Base-by-base conservation (phyloP, 2,329 filamentous ascomycete genomes). In the Aspergillus amoenus region DNA sequence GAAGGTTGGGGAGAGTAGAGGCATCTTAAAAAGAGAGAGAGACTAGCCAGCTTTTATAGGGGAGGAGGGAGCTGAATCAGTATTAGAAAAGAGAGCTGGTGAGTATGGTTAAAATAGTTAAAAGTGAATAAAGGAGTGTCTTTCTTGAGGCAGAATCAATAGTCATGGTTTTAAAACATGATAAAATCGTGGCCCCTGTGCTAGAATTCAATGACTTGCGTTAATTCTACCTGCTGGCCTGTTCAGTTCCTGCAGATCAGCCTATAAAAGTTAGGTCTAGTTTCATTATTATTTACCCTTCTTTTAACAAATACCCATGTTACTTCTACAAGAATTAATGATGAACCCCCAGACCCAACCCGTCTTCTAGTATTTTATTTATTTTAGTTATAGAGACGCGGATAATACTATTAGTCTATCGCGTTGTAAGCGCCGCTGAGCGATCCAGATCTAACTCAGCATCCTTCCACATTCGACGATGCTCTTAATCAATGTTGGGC, bases 401-500 rank as follows among this genome's bases (percentile, higher is more conserved):
- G 4, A 42, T 42, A 43, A 5, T 12, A 43, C 17, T 15, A 15
- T 11, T 43, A 24, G 18, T 43, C 9, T 12, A 43, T 27, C 24
- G 24, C 24, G 7, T 27, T 7, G 24, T 24, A 43, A 12, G 41
- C 18, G 12, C 41, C 11, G 41, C 21, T 22, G 22, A 43, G 18
- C 41, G 22, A 43, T 24, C 41, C 41, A 22, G 41, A 15, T 15
- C 32, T 12, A 37, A 37, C 32, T 37, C 32, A 37, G 32, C 41
- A 43, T 21, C 41, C 18, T 21, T 43, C 41, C 12, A 43, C 18
- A 15, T 43, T 21, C 12, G 21, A 43, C 21, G 15, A 43, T 43
- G 18, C 41, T 43, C 24, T 30, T n/a, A 45, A 21, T 45, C 43
- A 11, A 15, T 24, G 3, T 24, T 52, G 46, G 64, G 62, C 48